These are phyloP conservation scores for Tuber microsphaerosporum DNA, from an alignment of 495 filamentous ascomycete species.

Conservation along the genomic window DNA sequence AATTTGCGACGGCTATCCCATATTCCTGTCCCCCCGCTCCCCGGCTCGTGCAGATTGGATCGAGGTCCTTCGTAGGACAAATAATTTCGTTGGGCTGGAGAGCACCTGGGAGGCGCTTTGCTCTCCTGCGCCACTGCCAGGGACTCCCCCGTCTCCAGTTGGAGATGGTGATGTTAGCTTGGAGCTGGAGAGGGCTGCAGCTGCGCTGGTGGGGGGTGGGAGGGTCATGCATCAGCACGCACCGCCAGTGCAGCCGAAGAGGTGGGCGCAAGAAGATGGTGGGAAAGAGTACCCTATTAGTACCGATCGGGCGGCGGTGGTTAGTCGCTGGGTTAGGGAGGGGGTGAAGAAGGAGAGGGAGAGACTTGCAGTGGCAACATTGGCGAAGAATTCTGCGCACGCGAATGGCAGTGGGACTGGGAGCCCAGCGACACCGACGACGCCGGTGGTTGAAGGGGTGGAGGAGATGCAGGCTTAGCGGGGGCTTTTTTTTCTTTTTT, in stretches of 20 bases:
- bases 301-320: slow-evolving; percentile 59
- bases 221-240: slow-evolving; percentile 24
- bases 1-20: slow-evolving; percentile 68
- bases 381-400: background rate
- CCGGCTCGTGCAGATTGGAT: slow-evolving; percentile 72
- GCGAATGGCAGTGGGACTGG: background rate
- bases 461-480: background rate
- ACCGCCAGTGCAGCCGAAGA: slow-evolving; percentile 44
- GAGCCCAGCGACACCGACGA: background rate
- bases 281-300: slow-evolving; percentile 61
- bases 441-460: background rate
- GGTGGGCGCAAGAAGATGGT: slow-evolving; percentile 57
- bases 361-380: background rate
- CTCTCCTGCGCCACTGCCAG: slow-evolving; percentile 57
- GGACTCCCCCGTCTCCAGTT: slow-evolving; percentile 18
- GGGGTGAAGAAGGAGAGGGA: slow-evolving; percentile 45
- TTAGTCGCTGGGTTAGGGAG: slow-evolving; percentile 63
- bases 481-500: background rate
- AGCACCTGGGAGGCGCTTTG: slow-evolving; percentile 64
- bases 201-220: slow-evolving; percentile 28
- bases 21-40: slow-evolving; percentile 65
- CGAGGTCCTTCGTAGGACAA: slow-evolving; percentile 58
- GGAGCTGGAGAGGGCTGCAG: slow-evolving; percentile 45
- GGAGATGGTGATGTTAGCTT: slow-evolving; percentile 47
- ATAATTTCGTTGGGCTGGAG: slow-evolving; percentile 59